phyloP scores from a whole-genome alignment of 371 early-diverging fungal genomes.

The Lichtheimia corymbifera region DNA sequence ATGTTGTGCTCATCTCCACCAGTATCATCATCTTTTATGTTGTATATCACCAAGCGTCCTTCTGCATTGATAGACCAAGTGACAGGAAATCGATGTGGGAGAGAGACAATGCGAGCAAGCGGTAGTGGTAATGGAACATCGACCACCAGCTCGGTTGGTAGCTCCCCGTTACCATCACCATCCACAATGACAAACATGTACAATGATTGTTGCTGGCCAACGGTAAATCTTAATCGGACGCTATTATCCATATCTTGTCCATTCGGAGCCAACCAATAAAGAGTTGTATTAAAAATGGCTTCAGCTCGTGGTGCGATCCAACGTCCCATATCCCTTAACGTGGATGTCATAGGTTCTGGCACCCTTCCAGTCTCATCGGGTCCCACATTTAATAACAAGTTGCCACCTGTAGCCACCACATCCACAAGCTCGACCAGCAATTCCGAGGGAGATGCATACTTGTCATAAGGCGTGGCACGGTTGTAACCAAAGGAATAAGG shows the following conservation, averaged over 20 bases:
- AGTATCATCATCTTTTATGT: no score
- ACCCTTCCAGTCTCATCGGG: slow-evolving; percentile 26
- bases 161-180: no score
- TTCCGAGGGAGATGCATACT: slow-evolving; percentile 23
- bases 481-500: slow-evolving; percentile 28
- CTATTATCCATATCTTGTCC: neutral
- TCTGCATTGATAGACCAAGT: no score
- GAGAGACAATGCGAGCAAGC: no score
- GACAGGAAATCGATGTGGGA: no score
- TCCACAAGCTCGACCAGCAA: slow-evolving; percentile 28
- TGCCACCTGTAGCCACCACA: slow-evolving; percentile 29
- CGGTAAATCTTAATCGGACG: slow-evolving; percentile 1
- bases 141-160: no score
- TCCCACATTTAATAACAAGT: slow-evolving; percentile 33
- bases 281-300: slow-evolving; percentile 11
- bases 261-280: slow-evolving; percentile 10
- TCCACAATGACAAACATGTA: slow-evolving; percentile 12
- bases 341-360: slow-evolving; percentile 12
- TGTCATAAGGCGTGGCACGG: slow-evolving; percentile 22
- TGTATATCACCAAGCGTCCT: no score
- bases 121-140: no score
- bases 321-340: slow-evolving; percentile 20
- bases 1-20: no score
- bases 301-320: slow-evolving; percentile 19
- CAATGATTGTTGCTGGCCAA: slow-evolving; percentile 1